Percentiles rank a stretch among this genome's conserved stretches.
Conservation (phyloP, 176 grass and related monocot genomes). For the Eragrostis curvula region DNA sequence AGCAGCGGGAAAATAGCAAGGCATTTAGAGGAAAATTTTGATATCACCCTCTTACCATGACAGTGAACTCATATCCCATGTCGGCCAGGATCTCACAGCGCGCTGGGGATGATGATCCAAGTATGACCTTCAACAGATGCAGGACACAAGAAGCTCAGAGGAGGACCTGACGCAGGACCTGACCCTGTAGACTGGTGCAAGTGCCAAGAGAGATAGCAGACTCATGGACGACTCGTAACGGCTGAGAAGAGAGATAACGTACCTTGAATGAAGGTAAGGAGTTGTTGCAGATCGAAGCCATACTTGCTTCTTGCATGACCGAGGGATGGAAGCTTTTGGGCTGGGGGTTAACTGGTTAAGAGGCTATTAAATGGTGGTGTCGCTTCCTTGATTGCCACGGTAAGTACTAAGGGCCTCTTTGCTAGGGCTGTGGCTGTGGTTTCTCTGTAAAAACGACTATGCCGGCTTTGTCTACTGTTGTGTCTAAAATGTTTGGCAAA, state of each 20-base stretch:
- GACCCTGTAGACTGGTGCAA: neutral
- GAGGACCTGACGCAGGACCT: neutral
- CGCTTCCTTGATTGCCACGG: constrained; percentile 34
- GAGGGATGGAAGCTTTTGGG: neutral
- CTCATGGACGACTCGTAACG: neutral
- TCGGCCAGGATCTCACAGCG: constrained; percentile 66
- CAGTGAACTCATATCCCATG: constrained; percentile 75
- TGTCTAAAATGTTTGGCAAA: too few relatives aligned
- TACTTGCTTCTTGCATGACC: neutral
- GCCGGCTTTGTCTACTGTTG: too few relatives aligned
- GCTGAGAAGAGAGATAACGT: neutral
- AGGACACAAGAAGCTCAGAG: neutral
- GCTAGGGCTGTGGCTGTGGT: too few relatives aligned
- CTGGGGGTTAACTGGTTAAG: neutral
- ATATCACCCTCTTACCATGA: constrained; percentile 49
- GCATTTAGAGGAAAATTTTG: neutral
- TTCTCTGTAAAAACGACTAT: too few relatives aligned
- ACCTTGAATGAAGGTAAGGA: constrained; percentile 31
- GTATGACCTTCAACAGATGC: constrained; percentile 52
- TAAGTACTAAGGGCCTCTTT: too few relatives aligned
- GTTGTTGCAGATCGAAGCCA: constrained; percentile 21
- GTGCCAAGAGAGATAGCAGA: neutral
- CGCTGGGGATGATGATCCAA: constrained; percentile 77
- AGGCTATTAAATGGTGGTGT: neutral
- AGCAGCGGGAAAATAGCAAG: neutral